Percentiles rank a stretch among this genome's conserved stretches.
These are phyloP conservation scores for Cucumis melo DNA, from an alignment of 306 rosid genomes.

Conservation along the genomic window DNA sequence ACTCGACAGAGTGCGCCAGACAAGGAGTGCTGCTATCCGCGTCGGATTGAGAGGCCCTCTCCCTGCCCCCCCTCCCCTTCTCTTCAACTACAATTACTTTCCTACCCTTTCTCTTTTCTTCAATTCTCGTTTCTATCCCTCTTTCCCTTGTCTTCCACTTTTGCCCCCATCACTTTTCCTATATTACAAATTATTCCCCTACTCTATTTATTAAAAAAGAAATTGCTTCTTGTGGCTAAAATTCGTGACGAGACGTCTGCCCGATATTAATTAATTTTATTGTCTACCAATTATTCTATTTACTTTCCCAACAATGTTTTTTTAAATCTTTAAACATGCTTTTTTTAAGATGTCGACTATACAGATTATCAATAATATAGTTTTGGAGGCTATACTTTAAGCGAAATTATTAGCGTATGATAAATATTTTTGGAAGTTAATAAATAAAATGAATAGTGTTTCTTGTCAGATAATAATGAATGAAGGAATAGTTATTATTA, in stretches of 20 bases:
- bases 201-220: neutral
- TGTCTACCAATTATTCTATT: neutral
- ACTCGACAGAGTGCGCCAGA: slow-evolving; percentile 4
- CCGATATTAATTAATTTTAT: neutral
- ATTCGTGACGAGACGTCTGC: neutral
- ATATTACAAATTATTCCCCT: neutral
- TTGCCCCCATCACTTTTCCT: neutral
- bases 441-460: neutral
- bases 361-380: neutral
- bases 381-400: neutral
- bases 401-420: neutral
- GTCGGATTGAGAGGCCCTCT: slow-evolving; percentile 2
- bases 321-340: neutral
- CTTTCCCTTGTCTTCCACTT: neutral
- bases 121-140: neutral
- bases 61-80: neutral
- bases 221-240: neutral
- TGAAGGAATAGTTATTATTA: no score
- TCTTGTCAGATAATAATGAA: no score
- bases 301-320: neutral
- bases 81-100: neutral
- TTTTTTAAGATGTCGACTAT: neutral
- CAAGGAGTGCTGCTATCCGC: slow-evolving; percentile 9
- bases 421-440: neutral
- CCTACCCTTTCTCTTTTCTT: neutral